Conservation (phyloP, 306 rosid genomes). For the Cucumis hystrix region DNA sequence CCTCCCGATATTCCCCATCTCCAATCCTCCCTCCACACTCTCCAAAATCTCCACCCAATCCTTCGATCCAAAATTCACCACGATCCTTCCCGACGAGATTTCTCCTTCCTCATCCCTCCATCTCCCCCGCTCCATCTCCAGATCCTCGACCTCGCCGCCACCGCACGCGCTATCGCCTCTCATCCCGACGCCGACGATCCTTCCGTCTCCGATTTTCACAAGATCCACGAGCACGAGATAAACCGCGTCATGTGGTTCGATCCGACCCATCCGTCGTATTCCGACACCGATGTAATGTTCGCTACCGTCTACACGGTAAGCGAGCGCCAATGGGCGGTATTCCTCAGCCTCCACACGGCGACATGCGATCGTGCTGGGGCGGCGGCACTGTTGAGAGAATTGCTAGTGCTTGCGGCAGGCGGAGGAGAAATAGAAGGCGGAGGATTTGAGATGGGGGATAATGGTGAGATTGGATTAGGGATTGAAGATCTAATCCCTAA, state of each 20-base stretch:
- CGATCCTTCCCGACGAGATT: constrained; percentile 23
- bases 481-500: constrained; percentile 68
- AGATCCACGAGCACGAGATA: constrained; percentile 58
- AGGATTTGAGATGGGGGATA: constrained; percentile 20
- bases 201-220: constrained; percentile 35
- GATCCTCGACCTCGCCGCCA: constrained; percentile 40
- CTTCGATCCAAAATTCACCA: constrained; percentile 61
- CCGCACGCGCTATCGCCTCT: constrained; percentile 28
- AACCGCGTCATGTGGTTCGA: constrained; percentile 44
- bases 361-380: constrained; percentile 63
- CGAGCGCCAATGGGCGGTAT: constrained; percentile 29
- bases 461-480: constrained; percentile 21
- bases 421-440: constrained; percentile 4
- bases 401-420: constrained; percentile 11
- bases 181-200: background rate
- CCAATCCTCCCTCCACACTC: constrained; percentile 45
- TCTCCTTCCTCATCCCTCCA: constrained; percentile 29
- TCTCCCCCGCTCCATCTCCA: constrained; percentile 38
- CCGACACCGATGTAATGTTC: constrained; percentile 28
- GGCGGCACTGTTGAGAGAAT: constrained; percentile 37
- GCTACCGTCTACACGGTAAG: constrained; percentile 31
- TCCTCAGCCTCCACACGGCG: constrained; percentile 61
- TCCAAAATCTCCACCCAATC: constrained; percentile 72
- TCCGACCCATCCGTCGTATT: background rate
- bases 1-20: constrained; percentile 32